Conservation (phyloP, 1,284 basidiomycete species). For the Puccinia triticina region DNA sequence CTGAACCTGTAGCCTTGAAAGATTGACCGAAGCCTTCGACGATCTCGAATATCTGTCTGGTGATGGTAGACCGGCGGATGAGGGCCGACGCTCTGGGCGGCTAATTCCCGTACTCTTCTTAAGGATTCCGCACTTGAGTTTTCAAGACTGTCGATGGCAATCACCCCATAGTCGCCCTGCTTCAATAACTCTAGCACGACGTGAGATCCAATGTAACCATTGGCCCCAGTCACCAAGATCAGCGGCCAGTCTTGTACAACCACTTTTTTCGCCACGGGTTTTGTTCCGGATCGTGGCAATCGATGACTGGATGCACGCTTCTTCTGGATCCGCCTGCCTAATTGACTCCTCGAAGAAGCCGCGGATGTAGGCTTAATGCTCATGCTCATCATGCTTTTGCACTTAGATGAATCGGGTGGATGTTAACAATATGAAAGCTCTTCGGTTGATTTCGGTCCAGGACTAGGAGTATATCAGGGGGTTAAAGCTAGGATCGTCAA, state of each 20-base stretch:
- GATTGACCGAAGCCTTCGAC: not conserved
- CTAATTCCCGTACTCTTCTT: constrained; percentile 12
- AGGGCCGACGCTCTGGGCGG: not conserved
- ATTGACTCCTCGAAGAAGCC: not conserved
- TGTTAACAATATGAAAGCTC: not conserved
- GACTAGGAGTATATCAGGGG: not conserved
- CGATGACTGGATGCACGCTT: not conserved
- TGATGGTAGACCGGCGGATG: constrained; percentile 35
- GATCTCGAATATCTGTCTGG: constrained; percentile 40
- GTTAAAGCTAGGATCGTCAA: not conserved
- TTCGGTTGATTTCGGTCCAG: not conserved
- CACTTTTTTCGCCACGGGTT: not conserved
- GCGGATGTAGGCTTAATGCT: not conserved
- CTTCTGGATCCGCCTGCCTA: constrained; percentile 16
- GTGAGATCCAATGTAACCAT: constrained; percentile 50
- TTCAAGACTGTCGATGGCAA: constrained; percentile 42
- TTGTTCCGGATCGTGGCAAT: not conserved
- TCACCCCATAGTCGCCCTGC: constrained; percentile 24
- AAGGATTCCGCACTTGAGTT: constrained; percentile 36
- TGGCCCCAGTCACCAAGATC: constrained; percentile 45
- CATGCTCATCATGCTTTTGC: constrained; percentile 3
- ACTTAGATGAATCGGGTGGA: not conserved
- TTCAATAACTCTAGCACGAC: constrained; percentile 44
- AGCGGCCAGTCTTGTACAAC: constrained; percentile 25
- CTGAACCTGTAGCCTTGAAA: constrained; percentile 19